A percentile compares a stretch with the other conserved stretches of the same genome.
phyloP scores from a whole-genome alignment of 177 flowering plant species.

The Tripterygium wilfordii region DNA sequence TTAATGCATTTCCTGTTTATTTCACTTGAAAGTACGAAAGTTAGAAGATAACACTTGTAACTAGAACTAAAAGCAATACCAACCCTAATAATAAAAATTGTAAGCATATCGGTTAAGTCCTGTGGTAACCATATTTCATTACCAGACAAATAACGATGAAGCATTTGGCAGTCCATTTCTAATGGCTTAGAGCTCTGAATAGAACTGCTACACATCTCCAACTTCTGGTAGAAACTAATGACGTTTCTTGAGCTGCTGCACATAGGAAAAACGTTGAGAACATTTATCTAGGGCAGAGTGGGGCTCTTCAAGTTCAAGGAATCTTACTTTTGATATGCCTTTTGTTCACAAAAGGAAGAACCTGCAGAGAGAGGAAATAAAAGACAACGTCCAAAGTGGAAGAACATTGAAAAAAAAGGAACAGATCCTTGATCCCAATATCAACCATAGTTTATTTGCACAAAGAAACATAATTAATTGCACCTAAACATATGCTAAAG shows the following conservation, averaged over 20 bases:
- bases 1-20: too few relatives aligned
- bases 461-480: too few relatives aligned
- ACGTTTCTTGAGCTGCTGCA: too few relatives aligned
- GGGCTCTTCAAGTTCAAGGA: too few relatives aligned
- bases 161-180: slow-evolving; percentile 24
- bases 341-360: neutral
- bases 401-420: slow-evolving; percentile 8
- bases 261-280: neutral
- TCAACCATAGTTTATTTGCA: slow-evolving; percentile 21
- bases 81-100: too few relatives aligned
- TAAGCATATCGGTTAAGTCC: too few relatives aligned
- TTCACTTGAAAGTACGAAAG: too few relatives aligned
- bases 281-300: slow-evolving; percentile 8
- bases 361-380: slow-evolving; percentile 13
- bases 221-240: neutral
- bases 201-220: slow-evolving; percentile 3
- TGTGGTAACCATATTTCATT: too few relatives aligned
- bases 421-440: slow-evolving; percentile 32
- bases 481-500: too few relatives aligned
- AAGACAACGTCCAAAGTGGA: slow-evolving; percentile 12
- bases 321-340: neutral
- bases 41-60: too few relatives aligned
- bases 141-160: slow-evolving; percentile 25
- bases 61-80: too few relatives aligned
- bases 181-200: slow-evolving; percentile 16